A percentile compares a stretch with the other conserved stretches of the same genome.
Evolutionary conservation across 108 stramenopile genomes (phyloP).

Genomic region (Phaeodactylum tricornutum): DNA sequence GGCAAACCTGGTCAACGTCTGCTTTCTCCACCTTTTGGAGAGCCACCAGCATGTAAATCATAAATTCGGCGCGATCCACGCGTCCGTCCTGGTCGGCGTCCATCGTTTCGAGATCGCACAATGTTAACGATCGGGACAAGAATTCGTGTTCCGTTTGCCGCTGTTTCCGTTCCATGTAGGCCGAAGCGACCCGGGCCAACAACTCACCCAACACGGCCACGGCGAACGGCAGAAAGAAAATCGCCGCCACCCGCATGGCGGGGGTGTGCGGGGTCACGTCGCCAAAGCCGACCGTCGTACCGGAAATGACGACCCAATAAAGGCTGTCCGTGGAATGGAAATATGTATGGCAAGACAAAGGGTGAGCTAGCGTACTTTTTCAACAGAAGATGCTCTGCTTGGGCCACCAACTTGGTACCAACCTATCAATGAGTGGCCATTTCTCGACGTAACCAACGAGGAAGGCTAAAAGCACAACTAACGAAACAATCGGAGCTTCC

Average conservation of each 20-base stretch:
- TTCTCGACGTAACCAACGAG: constrained; percentile 11
- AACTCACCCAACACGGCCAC: constrained; percentile 34
- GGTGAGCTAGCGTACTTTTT: background rate
- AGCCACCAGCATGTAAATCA: constrained; percentile 37
- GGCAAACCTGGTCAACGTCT: constrained; percentile 14
- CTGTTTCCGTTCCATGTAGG: constrained; percentile 15
- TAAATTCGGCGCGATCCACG: constrained; percentile 29
- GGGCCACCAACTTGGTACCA: background rate
- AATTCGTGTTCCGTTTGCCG: constrained; percentile 19
- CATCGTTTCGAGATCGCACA: constrained; percentile 29
- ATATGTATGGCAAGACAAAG: background rate
- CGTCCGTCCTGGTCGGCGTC: constrained; percentile 30
- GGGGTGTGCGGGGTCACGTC: constrained; percentile 26
- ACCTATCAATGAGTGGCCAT: constrained; percentile 13
- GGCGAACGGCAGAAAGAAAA: constrained; percentile 50
- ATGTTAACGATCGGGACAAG: constrained; percentile 19
- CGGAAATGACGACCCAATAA: constrained; percentile 28
- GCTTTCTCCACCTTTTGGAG: constrained; percentile 45
- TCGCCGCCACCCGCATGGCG: constrained; percentile 11
- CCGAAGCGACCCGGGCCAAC: constrained; percentile 22
- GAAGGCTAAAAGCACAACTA: constrained; percentile 6
- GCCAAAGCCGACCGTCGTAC: constrained; percentile 48
- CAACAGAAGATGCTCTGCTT: background rate
- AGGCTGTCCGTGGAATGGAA: constrained; percentile 2
- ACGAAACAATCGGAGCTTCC: constrained; percentile 9